Base-by-base conservation (phyloP, 2,329 filamentous ascomycete species). In the Xylaria sp. region DNA sequence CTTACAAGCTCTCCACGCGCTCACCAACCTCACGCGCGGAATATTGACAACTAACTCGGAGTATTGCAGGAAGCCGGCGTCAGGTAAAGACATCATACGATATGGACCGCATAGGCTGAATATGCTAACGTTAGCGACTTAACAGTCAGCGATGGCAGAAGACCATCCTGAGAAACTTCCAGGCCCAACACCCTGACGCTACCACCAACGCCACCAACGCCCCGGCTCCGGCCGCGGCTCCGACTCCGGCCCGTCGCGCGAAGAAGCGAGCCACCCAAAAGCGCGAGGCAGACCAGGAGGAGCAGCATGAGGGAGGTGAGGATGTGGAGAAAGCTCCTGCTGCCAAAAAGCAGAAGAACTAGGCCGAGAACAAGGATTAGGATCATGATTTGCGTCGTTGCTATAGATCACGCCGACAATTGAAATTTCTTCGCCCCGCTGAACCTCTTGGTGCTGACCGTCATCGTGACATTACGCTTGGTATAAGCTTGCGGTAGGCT, bases 91-190 rank as follows among this genome's bases (percentile, higher is more conserved):
- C 25, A 66, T 57, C 41, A 9, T 8, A 57, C 18, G 51, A 13
- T 57, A 20, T 18, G 23, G 25, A 4, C 57, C 1, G 6, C 23
- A 25, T 37, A 62, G 10, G 13, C 48, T 2, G 20, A 15, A 4
- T 57, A 67, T 56, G 41, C 65, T 68, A 54, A 68, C 44, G 7
- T 20, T 28, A 23, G 9, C 23, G 51, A 68, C 37, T 20, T 4
- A 59, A 68, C 46, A 70, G 68, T 32, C 65, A 68, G 52, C 46
- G 61, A 32, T 73, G 70, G 70, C 32, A 48, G n/a, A 73, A 70
- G 25, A 9, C 25, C 8, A 58, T 61, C 44, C 15, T 51, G 37
- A 41, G 18, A 0, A 7, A 70, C 28, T 55, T 55, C 18, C 52
- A 34, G 7, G 9, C 12, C 25, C 25, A 55, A 0, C 44, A 66